A percentile compares a stretch with the other conserved stretches of the same genome.
Evolutionary conservation across 768 basidiomycete species (phyloP).

Genomic region (Calvatia gigantea): DNA sequence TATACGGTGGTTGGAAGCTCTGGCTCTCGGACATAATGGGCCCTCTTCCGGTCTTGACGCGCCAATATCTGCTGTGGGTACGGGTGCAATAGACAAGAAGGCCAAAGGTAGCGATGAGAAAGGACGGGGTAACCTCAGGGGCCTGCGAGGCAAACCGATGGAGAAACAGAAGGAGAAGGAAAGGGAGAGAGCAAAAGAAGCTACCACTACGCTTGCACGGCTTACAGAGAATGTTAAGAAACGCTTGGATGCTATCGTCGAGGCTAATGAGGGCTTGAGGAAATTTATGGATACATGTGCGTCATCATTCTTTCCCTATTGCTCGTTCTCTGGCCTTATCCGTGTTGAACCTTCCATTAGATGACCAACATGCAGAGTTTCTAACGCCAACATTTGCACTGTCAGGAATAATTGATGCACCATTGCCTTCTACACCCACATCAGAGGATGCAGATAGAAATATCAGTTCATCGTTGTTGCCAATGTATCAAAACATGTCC

Average conservation of each 20-base stretch:
- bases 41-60: not conserved
- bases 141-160: constrained; percentile 18
- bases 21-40: constrained; percentile 58
- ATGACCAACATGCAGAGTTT: constrained; percentile 72
- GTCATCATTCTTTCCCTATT: constrained; percentile 21
- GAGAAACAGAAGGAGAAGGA: constrained; percentile 29
- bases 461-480: constrained; percentile 17
- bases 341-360: constrained; percentile 31
- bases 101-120: constrained; percentile 24
- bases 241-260: constrained; percentile 53
- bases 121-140: constrained; percentile 14
- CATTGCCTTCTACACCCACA: constrained; percentile 19
- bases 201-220: constrained; percentile 53
- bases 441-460: constrained; percentile 10
- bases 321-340: not conserved
- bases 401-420: constrained; percentile 45
- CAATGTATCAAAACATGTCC: constrained; percentile 64
- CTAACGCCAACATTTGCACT: constrained; percentile 76
- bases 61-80: not conserved
- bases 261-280: constrained; percentile 66
- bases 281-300: constrained; percentile 75
- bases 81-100: constrained; percentile 27
- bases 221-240: constrained; percentile 60
- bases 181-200: constrained; percentile 25
- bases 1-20: constrained; percentile 75